phyloP scores from a whole-genome alignment of 2,329 filamentous ascomycete genomes.

The Arthroderma sp. region DNA sequence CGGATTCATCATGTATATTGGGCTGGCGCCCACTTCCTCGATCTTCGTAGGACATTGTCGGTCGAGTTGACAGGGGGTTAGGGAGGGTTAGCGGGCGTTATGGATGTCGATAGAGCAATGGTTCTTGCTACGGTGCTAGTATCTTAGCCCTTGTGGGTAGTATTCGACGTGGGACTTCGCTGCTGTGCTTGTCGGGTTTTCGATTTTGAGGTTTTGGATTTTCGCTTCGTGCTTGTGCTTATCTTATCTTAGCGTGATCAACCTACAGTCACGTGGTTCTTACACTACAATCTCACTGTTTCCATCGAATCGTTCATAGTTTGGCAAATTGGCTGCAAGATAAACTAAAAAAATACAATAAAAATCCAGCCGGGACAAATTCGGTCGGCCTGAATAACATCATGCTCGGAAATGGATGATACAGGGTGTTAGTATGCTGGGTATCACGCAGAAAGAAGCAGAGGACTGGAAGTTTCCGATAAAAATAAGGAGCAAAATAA shows the following conservation, averaged over 20 bases:
- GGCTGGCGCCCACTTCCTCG: constrained; percentile 27
- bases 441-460: too few relatives aligned
- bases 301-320: too few relatives aligned
- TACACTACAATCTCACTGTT: too few relatives aligned
- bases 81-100: constrained; percentile 18
- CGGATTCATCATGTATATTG: constrained; percentile 62
- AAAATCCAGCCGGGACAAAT: too few relatives aligned
- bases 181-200: constrained; percentile 5
- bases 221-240: constrained; percentile 32
- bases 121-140: neutral
- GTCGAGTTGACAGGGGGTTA: neutral
- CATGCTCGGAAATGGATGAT: too few relatives aligned
- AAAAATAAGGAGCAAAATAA: too few relatives aligned
- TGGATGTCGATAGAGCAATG: constrained; percentile 17
- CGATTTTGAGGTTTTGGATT: constrained; percentile 14
- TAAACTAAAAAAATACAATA: too few relatives aligned
- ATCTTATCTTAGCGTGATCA: constrained; percentile 27
- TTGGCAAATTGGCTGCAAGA: too few relatives aligned
- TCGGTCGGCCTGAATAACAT: too few relatives aligned
- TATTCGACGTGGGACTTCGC: neutral
- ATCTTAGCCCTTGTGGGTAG: neutral
- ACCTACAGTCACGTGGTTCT: constrained; percentile 9
- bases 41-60: constrained; percentile 34
- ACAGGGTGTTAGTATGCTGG: too few relatives aligned
- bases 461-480: too few relatives aligned